A percentile compares a stretch with the other conserved stretches of the same genome.
Evolutionary conservation across 2,329 filamentous ascomycete species (phyloP).

Genomic region (Fusarium hainanense): DNA sequence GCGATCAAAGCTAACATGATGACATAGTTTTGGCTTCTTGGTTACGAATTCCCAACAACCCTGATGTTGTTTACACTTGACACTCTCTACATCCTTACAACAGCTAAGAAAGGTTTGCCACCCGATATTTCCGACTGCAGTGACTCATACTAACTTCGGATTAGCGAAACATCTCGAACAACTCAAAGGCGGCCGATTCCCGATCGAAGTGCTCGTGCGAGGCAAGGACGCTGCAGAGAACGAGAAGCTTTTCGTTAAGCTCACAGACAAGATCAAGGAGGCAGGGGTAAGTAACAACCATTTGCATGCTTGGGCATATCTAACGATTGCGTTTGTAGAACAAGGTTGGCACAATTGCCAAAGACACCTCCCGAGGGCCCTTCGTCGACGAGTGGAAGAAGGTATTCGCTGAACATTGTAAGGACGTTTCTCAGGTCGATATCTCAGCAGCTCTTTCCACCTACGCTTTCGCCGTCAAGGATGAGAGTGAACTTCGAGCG

Average conservation of each 20-base stretch:
- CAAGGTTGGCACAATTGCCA: conserved; percentile 87
- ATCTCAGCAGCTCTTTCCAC: conserved; percentile 83
- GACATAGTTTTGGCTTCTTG: conserved; percentile 91
- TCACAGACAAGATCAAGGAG: conserved; percentile 86
- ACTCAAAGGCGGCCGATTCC: conserved; percentile 90
- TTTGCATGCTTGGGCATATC: conserved; percentile 5
- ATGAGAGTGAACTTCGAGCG: conserved; percentile 90
- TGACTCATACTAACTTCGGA: conserved; percentile 48
- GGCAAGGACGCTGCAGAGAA: conserved; percentile 94
- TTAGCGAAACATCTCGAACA: conserved; percentile 91
- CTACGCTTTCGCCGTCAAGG: conserved; percentile 89
- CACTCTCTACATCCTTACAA: conserved; percentile 90
- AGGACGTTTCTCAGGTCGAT: conserved; percentile 90
- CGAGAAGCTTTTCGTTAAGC: conserved; percentile 86
- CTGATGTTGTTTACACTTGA: conserved; percentile 92
- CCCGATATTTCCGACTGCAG: background rate
- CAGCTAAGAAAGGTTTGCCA: conserved; percentile 92
- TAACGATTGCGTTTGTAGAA: conserved; percentile 64
- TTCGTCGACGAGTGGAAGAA: conserved; percentile 98
- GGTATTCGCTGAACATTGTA: conserved; percentile 78
- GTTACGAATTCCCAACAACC: conserved; percentile 98
- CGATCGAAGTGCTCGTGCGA: conserved; percentile 89
- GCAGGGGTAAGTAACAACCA: conserved; percentile 74
- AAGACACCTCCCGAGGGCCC: conserved; percentile 85
- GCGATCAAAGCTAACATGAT: conserved; percentile 29